Evolutionary conservation across 163 green algal genomes (phyloP).

Genomic region (Chlorella variabilis): DNA sequence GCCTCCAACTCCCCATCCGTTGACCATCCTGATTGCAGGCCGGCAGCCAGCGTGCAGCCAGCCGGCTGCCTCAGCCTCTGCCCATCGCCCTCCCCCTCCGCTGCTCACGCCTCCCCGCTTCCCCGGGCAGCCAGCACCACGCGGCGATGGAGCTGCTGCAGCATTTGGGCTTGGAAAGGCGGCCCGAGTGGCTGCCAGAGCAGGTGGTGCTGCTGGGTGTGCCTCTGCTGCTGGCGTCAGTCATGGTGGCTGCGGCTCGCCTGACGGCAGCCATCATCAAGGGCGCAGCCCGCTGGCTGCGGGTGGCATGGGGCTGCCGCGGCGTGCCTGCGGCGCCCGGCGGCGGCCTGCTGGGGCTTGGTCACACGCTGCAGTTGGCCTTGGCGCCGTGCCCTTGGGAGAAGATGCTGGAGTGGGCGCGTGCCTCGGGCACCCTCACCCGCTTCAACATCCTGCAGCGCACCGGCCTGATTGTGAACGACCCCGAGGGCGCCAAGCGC

Average conservation of each 20-base stretch:
- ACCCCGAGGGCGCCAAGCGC: conserved; percentile 78
- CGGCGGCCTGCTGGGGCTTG: conserved; percentile 38
- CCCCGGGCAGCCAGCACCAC: too few relatives aligned
- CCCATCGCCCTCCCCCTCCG: too few relatives aligned
- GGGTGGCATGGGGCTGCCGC: conserved; percentile 15
- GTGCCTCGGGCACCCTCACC: conserved; percentile 47
- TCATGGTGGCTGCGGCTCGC: neutral
- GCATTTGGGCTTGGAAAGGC: too few relatives aligned
- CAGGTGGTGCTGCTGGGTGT: too few relatives aligned
- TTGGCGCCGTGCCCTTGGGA: conserved; percentile 43
- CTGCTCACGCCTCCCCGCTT: too few relatives aligned
- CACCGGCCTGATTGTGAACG: conserved; percentile 72
- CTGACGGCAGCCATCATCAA: neutral
- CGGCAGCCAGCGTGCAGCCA: too few relatives aligned
- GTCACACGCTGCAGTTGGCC: conserved; percentile 40
- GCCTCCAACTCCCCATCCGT: too few relatives aligned
- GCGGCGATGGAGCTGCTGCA: too few relatives aligned
- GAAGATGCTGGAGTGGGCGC: conserved; percentile 52
- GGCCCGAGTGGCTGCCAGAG: too few relatives aligned
- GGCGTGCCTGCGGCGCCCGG: conserved; percentile 38
- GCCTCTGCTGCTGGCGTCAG: neutral
- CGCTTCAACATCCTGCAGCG: conserved; percentile 73
- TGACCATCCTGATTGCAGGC: too few relatives aligned
- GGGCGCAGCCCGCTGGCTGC: conserved; percentile 34
- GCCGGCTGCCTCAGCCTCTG: too few relatives aligned